Conservation (phyloP, 345 rosid genomes). For the Hypericum perforatum region DNA sequence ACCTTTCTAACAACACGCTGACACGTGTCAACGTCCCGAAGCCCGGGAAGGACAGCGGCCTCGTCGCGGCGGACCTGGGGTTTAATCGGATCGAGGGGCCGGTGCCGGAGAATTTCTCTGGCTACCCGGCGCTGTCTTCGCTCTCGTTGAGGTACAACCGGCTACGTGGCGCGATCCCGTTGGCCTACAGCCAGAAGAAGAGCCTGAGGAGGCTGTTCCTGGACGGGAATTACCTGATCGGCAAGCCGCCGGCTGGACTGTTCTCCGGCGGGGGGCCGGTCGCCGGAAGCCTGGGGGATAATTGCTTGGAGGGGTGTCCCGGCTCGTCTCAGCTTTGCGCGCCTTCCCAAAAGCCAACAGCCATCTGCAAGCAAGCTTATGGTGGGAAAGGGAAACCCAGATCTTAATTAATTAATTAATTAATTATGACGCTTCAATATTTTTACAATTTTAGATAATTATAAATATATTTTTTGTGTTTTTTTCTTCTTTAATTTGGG, state of each 20-base stretch:
- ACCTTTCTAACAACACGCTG: conserved; percentile 64
- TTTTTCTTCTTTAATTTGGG: background rate
- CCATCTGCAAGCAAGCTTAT: conserved; percentile 66
- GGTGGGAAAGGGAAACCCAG: conserved; percentile 48
- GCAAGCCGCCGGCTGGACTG: conserved; percentile 60
- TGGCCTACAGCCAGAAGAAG: conserved; percentile 43
- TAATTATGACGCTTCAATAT: background rate
- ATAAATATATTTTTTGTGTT: background rate
- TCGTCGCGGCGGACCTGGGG: conserved; percentile 77
- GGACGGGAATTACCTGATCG: conserved; percentile 75
- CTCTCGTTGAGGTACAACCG: conserved; percentile 60
- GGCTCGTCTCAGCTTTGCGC: conserved; percentile 60
- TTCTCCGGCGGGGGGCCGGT: conserved; percentile 28
- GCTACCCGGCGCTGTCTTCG: conserved; percentile 49
- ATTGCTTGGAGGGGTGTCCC: conserved; percentile 74
- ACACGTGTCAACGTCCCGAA: conserved; percentile 40
- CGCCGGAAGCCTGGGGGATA: conserved; percentile 78
- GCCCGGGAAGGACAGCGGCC: conserved; percentile 32
- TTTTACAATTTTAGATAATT: background rate
- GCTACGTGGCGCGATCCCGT: conserved; percentile 62
- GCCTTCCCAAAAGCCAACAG: conserved; percentile 65
- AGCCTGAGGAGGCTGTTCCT: conserved; percentile 51
- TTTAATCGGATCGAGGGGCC: conserved; percentile 55
- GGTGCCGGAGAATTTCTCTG: conserved; percentile 43
- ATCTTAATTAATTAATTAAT: conserved; percentile 23